A percentile compares a stretch with the other conserved stretches of the same genome.
Evolutionary conservation across 208 protist genomes (phyloP).

Genomic region (Leishmania braziliensis): DNA sequence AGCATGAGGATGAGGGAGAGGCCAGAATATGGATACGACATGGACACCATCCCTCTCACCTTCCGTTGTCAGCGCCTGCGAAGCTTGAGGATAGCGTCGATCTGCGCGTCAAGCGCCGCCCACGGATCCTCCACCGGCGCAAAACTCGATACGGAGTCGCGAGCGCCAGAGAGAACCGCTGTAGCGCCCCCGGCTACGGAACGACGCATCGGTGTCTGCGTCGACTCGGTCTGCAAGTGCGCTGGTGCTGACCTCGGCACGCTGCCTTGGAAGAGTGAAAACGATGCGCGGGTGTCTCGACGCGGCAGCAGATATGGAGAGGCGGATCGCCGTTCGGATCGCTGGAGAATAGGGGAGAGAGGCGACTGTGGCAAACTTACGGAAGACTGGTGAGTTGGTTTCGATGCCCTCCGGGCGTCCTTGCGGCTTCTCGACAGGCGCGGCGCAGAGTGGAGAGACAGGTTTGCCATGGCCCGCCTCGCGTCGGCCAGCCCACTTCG

Average conservation of each 20-base stretch:
- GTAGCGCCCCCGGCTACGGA: neutral
- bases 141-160: constrained; percentile 1
- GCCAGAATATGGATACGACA: neutral
- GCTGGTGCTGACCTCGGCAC: constrained; percentile 4
- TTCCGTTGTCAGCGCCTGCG: constrained; percentile 18
- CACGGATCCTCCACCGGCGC: constrained; percentile 45
- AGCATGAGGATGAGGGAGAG: neutral
- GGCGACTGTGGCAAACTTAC: constrained; percentile 1
- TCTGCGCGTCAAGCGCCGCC: constrained; percentile 65
- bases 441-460: constrained; percentile 32
- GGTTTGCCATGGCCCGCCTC: constrained; percentile 33
- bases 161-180: neutral
- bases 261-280: neutral
- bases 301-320: constrained; percentile 21
- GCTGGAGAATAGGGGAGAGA: constrained; percentile 24
- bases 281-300: constrained; percentile 1
- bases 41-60: neutral
- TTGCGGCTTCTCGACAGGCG: constrained; percentile 12
- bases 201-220: constrained; percentile 21
- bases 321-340: constrained; percentile 12
- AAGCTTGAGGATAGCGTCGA: constrained; percentile 51
- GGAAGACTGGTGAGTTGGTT: neutral
- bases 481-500: constrained; percentile 8
- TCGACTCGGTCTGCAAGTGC: constrained; percentile 11
- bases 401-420: neutral